Conservation (phyloP, 2,329 filamentous ascomycete species). For the Fusarium sulawesiense region DNA sequence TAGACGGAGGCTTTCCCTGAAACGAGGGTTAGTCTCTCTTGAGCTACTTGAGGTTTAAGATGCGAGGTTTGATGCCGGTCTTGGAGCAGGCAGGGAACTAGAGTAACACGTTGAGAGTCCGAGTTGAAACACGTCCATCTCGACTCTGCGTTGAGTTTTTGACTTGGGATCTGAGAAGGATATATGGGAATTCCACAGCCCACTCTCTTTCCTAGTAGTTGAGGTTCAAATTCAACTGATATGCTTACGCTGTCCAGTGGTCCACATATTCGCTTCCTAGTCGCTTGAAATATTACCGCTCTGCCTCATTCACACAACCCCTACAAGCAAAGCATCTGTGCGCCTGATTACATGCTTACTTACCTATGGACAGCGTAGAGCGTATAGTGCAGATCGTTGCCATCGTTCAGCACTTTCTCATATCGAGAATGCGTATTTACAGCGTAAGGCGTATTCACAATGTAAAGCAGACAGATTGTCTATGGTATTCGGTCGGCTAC, state of each 20-base stretch:
- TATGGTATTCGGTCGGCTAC: accelerated
- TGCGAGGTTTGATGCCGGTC: too few relatives aligned
- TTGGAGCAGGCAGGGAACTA: too few relatives aligned
- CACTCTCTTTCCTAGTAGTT: neutral
- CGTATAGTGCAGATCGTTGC: neutral
- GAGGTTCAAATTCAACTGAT: neutral
- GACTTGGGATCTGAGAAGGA: accelerated
- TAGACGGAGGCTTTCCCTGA: too few relatives aligned
- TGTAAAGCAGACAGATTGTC: accelerated
- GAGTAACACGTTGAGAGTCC: too few relatives aligned
- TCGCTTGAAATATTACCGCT: accelerated
- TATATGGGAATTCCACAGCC: accelerated
- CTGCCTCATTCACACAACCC: neutral
- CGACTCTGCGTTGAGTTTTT: too few relatives aligned
- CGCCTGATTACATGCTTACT: neutral
- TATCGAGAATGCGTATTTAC: neutral
- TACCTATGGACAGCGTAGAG: neutral
- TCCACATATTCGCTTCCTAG: neutral
- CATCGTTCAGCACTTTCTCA: accelerated
- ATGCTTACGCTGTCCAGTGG: accelerated
- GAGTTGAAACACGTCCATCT: too few relatives aligned
- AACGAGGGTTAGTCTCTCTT: too few relatives aligned
- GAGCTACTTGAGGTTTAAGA: too few relatives aligned
- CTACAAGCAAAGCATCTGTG: neutral
- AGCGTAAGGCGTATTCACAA: neutral